A percentile compares a stretch with the other conserved stretches of the same genome.
Conservation (phyloP, 163 green algal genomes). For the Prototheca wickerhamii region DNA sequence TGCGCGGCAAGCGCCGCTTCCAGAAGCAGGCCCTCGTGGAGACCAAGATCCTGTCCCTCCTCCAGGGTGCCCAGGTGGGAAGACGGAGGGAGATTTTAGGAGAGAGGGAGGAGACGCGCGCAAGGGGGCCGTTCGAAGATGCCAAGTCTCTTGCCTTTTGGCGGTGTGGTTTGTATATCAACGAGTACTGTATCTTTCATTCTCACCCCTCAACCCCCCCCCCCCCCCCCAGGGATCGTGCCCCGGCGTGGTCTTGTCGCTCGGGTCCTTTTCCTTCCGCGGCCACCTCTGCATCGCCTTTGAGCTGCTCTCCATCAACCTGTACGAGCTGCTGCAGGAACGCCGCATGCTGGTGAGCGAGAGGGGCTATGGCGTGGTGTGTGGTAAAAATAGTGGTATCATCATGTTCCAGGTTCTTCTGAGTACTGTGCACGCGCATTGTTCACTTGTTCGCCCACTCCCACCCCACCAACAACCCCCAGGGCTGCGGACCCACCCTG, state of each 20-base stretch:
- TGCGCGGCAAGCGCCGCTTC: slow-evolving; percentile 96
- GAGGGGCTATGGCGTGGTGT: background rate
- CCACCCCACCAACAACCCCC: too few relatives aligned
- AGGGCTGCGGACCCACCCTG: slow-evolving; percentile 72
- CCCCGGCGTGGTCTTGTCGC: background rate
- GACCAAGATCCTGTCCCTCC: slow-evolving; percentile 88
- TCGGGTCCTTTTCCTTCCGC: slow-evolving; percentile 69
- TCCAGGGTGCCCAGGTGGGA: slow-evolving; percentile 35
- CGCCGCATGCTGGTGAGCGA: slow-evolving; percentile 68
- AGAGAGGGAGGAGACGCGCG: too few relatives aligned
- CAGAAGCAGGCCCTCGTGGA: slow-evolving; percentile 91
- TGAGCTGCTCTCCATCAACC: slow-evolving; percentile 91
- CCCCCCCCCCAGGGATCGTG: background rate
- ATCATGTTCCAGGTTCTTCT: background rate
- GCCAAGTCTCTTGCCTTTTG: too few relatives aligned
- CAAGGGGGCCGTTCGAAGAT: too few relatives aligned
- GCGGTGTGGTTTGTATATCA: too few relatives aligned
- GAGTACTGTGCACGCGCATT: background rate
- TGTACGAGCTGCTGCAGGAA: slow-evolving; percentile 94
- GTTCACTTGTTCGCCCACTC: too few relatives aligned
- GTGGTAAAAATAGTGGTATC: background rate
- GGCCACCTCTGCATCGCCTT: slow-evolving; percentile 96
- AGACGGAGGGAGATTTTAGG: too few relatives aligned
- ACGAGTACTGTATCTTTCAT: background rate
- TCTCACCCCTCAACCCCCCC: background rate